phyloP scores from a whole-genome alignment of 257 asterid genomes.

The Rehmannia glutinosa region DNA sequence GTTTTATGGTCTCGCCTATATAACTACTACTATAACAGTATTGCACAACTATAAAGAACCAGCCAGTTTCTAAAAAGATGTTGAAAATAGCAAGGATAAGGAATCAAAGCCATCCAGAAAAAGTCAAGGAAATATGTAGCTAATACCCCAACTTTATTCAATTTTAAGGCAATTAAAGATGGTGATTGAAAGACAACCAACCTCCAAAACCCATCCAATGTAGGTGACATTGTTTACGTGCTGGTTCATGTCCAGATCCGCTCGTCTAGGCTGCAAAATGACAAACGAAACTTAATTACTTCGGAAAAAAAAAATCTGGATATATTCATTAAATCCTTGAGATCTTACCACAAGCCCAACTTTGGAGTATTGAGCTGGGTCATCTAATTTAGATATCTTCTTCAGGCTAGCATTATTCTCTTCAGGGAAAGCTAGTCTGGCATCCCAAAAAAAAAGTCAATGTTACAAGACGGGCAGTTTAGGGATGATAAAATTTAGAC shows the following conservation, averaged over 20 bases:
- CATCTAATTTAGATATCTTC: constrained; percentile 83
- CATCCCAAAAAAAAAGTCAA: constrained; percentile 23
- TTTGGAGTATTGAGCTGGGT: constrained; percentile 61
- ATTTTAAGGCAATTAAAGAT: constrained; percentile 3
- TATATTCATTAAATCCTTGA: background rate
- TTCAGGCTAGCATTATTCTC: constrained; percentile 83
- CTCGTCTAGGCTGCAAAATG: constrained; percentile 76
- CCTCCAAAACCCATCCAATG: constrained; percentile 99
- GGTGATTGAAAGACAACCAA: constrained; percentile 26
- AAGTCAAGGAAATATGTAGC: background rate
- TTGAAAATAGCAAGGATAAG: background rate
- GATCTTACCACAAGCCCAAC: constrained; percentile 76
- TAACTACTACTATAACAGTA: background rate
- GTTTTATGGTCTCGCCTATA: background rate
- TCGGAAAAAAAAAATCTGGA: background rate
- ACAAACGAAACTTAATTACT: background rate
- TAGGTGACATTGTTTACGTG: constrained; percentile 92
- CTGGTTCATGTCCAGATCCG: constrained; percentile 93
- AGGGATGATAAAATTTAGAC: background rate
- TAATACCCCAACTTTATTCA: background rate
- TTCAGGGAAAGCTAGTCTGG: constrained; percentile 86
- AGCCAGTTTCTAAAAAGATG: too few relatives aligned
- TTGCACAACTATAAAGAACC: background rate
- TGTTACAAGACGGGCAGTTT: background rate
- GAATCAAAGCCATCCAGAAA: background rate